phyloP scores from a whole-genome alignment of 176 grass and related monocot genomes.

The Tuctoria greenei region DNA sequence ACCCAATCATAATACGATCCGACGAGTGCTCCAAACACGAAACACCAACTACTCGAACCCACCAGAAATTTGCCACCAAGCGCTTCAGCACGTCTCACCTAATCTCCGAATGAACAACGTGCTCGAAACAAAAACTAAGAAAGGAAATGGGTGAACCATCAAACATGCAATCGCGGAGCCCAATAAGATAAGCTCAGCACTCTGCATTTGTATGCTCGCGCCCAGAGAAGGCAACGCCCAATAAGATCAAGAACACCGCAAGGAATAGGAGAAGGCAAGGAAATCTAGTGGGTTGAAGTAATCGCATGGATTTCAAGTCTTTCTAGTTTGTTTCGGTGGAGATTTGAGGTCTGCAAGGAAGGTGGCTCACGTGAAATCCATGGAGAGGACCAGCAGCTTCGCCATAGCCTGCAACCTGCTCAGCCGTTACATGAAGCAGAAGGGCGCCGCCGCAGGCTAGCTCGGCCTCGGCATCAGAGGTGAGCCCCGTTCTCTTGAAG shows the following conservation, averaged over 20 bases:
- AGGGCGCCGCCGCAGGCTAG: conserved; percentile 50
- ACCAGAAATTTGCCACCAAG: neutral
- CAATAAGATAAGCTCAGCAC: conserved; percentile 12
- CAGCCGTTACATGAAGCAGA: conserved; percentile 85
- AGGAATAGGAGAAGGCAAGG: neutral
- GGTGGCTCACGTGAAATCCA: conserved; percentile 47
- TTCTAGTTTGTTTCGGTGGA: neutral
- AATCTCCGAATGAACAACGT: conserved; percentile 32
- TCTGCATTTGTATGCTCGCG: neutral
- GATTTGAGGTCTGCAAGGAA: conserved; percentile 38
- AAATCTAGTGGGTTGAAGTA: neutral
- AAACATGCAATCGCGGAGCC: neutral
- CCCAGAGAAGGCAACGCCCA: neutral
- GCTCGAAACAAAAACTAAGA: conserved; percentile 24
- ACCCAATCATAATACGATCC: neutral
- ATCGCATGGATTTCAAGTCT: neutral
- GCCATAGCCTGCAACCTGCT: conserved; percentile 71
- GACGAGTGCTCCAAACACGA: neutral
- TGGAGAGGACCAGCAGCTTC: conserved; percentile 62
- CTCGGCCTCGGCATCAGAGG: conserved; percentile 60
- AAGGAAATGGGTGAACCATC: neutral
- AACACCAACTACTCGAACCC: neutral
- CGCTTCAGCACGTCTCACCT: neutral
- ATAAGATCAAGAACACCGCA: neutral
- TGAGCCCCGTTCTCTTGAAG: conserved; percentile 28